Evolutionary conservation across 2,329 filamentous ascomycete species (phyloP), one percentile per base, ranked within the genome.

Genomic region (Fusarium luffae): DNA sequence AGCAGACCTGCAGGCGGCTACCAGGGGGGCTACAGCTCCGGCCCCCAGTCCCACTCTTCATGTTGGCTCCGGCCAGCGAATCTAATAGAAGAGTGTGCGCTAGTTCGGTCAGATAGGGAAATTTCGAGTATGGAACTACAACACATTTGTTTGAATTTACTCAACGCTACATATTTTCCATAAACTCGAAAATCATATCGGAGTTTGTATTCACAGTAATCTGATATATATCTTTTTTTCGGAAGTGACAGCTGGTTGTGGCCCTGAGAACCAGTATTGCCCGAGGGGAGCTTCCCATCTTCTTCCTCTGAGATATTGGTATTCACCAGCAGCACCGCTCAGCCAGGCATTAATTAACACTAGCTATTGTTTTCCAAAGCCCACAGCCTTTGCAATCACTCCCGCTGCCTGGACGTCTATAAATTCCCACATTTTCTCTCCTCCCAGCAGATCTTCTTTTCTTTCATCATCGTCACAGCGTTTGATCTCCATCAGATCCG

Each of bases 71-170:
- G 25, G 11, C 21, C 56, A 47, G 44, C 23, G 43, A 34, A 30
- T 34, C 30, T 10, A n/a, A 25, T 66, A 54, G 54, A 32, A 32
- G 62, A 18, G 52, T 23, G 43, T 66, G 54, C 63, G 62, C 63
- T 66, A 48, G 19, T 40, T 46, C 52, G 18, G 16, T 30, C 48
- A 43, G 4, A 47, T 41, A 49, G 23, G 42, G 54, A 44, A 55
- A 49, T 54, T 66, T 43, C 19, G 13, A 19, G 19, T 23, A 61
- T 66, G 62, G 63, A 61, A 66, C 47, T 50, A 14, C 37, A 46
- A 30, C 43, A 54, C 19, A 13, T 13, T 18, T 41, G 44, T 66
- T 61, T 66, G 63, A 60, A 61, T 66, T 66, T 61, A 14, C 19
- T 41, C 27, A 60, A 50, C 25, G 12, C 18, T 19, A 41, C 34